Evolutionary conservation across 2,329 filamentous ascomycete species (phyloP).

Genomic region (Cadophora luteo-olivacea): DNA sequence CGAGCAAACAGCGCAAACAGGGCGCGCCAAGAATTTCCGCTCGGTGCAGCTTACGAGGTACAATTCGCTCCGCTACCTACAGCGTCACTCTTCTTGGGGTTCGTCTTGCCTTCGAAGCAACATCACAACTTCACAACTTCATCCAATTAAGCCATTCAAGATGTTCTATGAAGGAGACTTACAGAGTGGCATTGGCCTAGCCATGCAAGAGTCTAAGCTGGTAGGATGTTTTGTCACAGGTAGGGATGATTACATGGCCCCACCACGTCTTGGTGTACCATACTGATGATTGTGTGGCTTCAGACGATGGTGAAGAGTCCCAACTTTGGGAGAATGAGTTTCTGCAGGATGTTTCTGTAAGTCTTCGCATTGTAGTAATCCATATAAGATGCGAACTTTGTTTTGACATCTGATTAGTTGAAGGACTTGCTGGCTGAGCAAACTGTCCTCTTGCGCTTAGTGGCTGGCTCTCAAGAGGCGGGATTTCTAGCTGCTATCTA

Average conservation of each 20-base stretch:
- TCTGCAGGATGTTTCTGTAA: conserved; percentile 62
- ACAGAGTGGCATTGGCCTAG: conserved; percentile 79
- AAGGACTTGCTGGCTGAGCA: conserved; percentile 62
- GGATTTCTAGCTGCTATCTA: conserved; percentile 83
- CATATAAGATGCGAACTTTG: conserved; percentile 8
- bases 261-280: background rate
- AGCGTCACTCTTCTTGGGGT: background rate
- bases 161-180: conserved; percentile 87
- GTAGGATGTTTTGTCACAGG: conserved; percentile 87
- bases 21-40: conserved; percentile 1
- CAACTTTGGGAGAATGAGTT: conserved; percentile 75
- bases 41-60: background rate
- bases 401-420: conserved; percentile 51
- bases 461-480: conserved; percentile 79
- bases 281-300: conserved; percentile 28
- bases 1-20: conserved; percentile 23
- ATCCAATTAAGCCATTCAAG: background rate
- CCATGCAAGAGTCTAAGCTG: conserved; percentile 76
- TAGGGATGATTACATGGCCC: conserved; percentile 43
- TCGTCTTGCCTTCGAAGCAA: background rate
- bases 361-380: conserved; percentile 26
- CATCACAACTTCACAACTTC: background rate
- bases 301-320: conserved; percentile 75
- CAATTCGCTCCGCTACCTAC: background rate
- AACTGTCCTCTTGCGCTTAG: conserved; percentile 73